Percentiles rank a stretch among this genome's conserved stretches.
phyloP scores from a whole-genome alignment of 768 basidiomycete genomes.

The Rubroboletus satanas region DNA sequence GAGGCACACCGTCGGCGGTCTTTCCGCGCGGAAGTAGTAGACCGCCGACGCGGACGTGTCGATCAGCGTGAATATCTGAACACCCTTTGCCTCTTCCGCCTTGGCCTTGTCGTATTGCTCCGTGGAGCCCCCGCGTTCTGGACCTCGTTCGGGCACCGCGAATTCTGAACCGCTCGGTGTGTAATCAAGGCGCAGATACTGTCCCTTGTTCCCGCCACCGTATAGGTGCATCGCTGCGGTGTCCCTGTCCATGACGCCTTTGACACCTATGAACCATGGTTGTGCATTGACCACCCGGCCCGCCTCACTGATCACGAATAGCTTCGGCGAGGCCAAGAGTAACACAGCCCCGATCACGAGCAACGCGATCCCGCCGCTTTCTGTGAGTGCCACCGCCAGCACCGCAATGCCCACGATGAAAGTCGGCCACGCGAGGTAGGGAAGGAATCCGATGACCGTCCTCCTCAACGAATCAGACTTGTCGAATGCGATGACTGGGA shows the following conservation, averaged over 20 bases:
- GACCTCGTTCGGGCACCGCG: neutral
- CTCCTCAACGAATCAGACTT: constrained; percentile 9
- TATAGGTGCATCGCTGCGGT: constrained; percentile 11
- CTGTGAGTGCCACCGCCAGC: neutral
- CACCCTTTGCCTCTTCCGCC: neutral
- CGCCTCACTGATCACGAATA: constrained; percentile 12
- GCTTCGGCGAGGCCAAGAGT: neutral
- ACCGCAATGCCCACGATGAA: constrained; percentile 3
- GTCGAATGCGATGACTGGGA: constrained; percentile 12
- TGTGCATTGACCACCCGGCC: constrained; percentile 15
- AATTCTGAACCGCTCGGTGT: constrained; percentile 17
- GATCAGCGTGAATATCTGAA: constrained; percentile 13
- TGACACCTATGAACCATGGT: constrained; percentile 23
- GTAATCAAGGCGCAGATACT: constrained; percentile 1
- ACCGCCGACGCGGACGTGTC: constrained; percentile 14
- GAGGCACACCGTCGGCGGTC: constrained; percentile 20
- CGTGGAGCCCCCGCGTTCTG: constrained; percentile 2
- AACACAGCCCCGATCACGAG: neutral
- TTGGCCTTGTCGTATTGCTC: neutral
- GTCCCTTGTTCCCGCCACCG: constrained; percentile 5
- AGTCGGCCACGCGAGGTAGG: constrained; percentile 8
- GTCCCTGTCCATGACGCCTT: constrained; percentile 12
- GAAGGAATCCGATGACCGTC: constrained; percentile 1
- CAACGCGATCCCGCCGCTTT: neutral
- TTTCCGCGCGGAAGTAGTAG: constrained; percentile 17